Base-by-base conservation (phyloP, 257 asterid species). In the Linaria vulgaris region DNA sequence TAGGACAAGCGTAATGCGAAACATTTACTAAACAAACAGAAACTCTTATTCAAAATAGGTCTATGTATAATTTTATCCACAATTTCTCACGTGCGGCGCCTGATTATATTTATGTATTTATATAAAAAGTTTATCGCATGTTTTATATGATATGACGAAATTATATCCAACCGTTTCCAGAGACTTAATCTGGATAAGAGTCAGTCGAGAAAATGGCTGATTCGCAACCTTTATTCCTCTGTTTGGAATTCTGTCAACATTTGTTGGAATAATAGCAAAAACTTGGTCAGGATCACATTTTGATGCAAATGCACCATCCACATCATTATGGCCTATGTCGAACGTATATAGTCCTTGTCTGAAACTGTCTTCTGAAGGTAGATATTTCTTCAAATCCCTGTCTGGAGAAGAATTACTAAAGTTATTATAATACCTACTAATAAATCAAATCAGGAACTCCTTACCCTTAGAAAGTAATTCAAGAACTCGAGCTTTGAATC, bases 321-420 rank as follows among this genome's bases (percentile, higher is more conserved):
- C 55, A 20, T 82, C 87, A 12, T 82, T 82, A 38, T 79, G 87
- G 64, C 82, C 84, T 25, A 82, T 82, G 54, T 82, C 85, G 13
- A 82, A 64, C 61, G 58, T 76, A 66, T 82, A 79, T 13, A 82
- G 58, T 15, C 80, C 82, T 25, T 73, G 44, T 0, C 51, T 11
- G 68, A 78, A 78, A 27, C 39, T 49, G 30, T 65, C 63, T 52
- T 66, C 19, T 13, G 66, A 56, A 7, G 82, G 73, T 1, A 63
- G 46, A 20, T 21, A 66, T 21, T 60, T 34, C 16, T 38, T 12
- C 57, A 63, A 22, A 9, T 45, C 27, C 17, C 11, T 58, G 55
- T 37, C 57, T 63, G 7, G 10, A n/a, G 10, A 4, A 34, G 11
- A 34, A 34, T 34, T 34, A 34, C 41, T 3, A 7, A 3, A 34